Conservation (phyloP, 202 grass and related monocot genomes). For the Panicum virgatum region DNA sequence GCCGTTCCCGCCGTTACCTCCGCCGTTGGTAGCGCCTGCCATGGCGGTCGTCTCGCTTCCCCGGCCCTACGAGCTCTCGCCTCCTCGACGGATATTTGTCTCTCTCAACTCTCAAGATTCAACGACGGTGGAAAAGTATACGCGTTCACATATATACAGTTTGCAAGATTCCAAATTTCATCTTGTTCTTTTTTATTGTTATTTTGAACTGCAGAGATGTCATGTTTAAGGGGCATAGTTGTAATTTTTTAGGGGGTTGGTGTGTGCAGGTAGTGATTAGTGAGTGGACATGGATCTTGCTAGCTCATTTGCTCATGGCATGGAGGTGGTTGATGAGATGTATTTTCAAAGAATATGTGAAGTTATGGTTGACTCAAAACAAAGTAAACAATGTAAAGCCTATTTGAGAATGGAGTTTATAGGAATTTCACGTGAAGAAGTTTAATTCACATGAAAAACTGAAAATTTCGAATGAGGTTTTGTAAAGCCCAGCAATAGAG, state of each 20-base stretch:
- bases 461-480: background rate
- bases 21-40: conserved; percentile 35
- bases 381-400: background rate
- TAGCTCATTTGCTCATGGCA: background rate
- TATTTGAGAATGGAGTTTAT: background rate
- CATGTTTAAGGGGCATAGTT: background rate
- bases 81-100: background rate
- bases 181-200: background rate
- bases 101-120: background rate
- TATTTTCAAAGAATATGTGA: background rate
- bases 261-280: background rate
- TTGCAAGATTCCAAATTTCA: background rate
- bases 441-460: background rate
- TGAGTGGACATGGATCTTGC: background rate
- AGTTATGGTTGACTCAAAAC: background rate
- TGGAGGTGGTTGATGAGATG: background rate
- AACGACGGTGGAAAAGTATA: conserved; percentile 14
- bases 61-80: background rate
- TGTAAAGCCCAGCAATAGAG: background rate
- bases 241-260: conserved; percentile 2
- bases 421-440: background rate
- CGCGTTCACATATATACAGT: conserved; percentile 8
- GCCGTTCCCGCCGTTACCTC: background rate
- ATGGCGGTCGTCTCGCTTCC: conserved; percentile 30
- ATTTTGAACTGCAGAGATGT: conserved; percentile 1